Evolutionary conservation across 345 rosid species (phyloP).

Genomic region (Hypericum perforatum): DNA sequence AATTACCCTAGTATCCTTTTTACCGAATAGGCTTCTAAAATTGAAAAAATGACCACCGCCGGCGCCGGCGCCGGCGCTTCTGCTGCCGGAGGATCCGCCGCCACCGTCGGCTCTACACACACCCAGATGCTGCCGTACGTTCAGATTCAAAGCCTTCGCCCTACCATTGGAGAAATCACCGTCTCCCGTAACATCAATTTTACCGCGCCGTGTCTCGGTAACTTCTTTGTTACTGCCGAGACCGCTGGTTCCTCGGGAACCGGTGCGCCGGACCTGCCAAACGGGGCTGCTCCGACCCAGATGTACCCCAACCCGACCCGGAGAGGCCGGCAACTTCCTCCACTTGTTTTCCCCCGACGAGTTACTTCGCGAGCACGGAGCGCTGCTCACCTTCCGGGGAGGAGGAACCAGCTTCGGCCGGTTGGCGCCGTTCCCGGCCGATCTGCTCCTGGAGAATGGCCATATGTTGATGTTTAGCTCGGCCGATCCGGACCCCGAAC

Average conservation of each 20-base stretch:
- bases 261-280: slow-evolving; percentile 48
- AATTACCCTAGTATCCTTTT: slow-evolving; percentile 36
- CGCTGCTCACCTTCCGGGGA: slow-evolving; percentile 60
- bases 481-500: slow-evolving; percentile 11
- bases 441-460: slow-evolving; percentile 83
- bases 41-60: slow-evolving; percentile 33
- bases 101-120: background rate
- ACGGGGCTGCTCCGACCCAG: slow-evolving; percentile 65
- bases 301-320: slow-evolving; percentile 57
- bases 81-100: background rate
- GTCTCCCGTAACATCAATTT: slow-evolving; percentile 4
- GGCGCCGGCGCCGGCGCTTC: background rate
- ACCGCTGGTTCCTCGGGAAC: background rate
- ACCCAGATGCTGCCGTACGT: slow-evolving; percentile 48
- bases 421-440: slow-evolving; percentile 49
- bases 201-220: slow-evolving; percentile 17
- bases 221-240: too few species aligned
- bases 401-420: slow-evolving; percentile 47
- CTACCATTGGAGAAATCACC: slow-evolving; percentile 1
- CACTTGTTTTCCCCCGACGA: slow-evolving; percentile 53
- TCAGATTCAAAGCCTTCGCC: slow-evolving; percentile 37
- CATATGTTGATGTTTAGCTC: slow-evolving; percentile 70
- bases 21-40: slow-evolving; percentile 57
- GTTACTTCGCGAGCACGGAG: slow-evolving; percentile 76
- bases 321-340: slow-evolving; percentile 58